These are phyloP conservation scores for Lupinus albus DNA, from an alignment of 306 rosid species.

Conservation along the genomic window DNA sequence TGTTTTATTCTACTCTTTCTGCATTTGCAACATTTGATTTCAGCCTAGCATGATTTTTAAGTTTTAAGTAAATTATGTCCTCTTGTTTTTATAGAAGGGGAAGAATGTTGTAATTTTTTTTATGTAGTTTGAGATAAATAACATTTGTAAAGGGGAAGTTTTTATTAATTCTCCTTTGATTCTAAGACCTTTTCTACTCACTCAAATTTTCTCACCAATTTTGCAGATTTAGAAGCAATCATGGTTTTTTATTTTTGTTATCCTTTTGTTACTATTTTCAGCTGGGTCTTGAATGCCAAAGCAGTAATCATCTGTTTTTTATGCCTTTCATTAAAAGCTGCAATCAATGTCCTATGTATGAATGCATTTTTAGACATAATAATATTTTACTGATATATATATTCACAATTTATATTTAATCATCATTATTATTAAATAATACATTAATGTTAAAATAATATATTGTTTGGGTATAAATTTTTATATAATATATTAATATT, in stretches of 20 bases:
- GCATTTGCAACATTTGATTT: constrained; percentile 53
- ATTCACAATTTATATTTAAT: no score
- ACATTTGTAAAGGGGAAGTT: constrained; percentile 63
- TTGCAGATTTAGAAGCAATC: constrained; percentile 19
- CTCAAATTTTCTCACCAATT: constrained; percentile 23
- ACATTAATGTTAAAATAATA: no score
- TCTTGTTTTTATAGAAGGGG: constrained; percentile 46
- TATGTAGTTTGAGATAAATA: constrained; percentile 56
- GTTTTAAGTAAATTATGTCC: constrained; percentile 48
- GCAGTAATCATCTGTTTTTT: not conserved
- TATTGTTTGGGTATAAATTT: no score
- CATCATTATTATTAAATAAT: no score
- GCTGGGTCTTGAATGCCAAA: not conserved
- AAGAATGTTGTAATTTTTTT: constrained; percentile 53
- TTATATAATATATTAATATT: no score
- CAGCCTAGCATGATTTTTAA: constrained; percentile 50
- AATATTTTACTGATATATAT: no score
- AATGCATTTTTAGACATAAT: no score
- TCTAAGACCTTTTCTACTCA: constrained; percentile 15
- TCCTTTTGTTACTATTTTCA: no score
- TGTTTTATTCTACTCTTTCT: constrained; percentile 9
- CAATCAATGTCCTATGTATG: no score
- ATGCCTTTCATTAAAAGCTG: no score
- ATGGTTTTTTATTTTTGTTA: not conserved
- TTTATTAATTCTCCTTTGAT: constrained; percentile 55